A percentile compares a stretch with the other conserved stretches of the same genome.
Evolutionary conservation across 2,329 filamentous ascomycete species (phyloP).

Genomic region (Hypocreales sp.): DNA sequence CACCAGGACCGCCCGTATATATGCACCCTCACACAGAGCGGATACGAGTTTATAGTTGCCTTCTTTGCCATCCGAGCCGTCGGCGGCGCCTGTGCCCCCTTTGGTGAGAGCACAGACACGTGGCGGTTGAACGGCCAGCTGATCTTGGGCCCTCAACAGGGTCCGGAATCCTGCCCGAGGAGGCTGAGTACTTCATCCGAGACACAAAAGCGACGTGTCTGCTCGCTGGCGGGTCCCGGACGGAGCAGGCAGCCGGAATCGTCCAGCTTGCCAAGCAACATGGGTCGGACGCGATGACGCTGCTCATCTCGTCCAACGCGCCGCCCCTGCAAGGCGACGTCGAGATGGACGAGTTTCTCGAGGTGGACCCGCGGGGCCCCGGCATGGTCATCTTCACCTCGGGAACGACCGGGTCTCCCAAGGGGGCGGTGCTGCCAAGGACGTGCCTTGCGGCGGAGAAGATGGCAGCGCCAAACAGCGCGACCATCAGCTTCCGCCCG

Average conservation of each 20-base stretch:
- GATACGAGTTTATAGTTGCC: conserved; percentile 10
- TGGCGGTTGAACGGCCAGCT: background rate
- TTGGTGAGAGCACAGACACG: conserved; percentile 3
- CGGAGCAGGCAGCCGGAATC: conserved; percentile 1
- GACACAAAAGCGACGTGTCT: conserved; percentile 3
- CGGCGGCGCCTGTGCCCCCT: conserved; percentile 7
- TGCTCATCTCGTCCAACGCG: conserved; percentile 4
- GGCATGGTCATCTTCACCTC: conserved; percentile 33
- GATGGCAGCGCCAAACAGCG: conserved; percentile 1
- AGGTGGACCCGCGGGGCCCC: conserved; percentile 4
- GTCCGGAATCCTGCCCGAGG: conserved; percentile 5
- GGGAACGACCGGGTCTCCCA: conserved; percentile 61
- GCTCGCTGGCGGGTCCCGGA: conserved; percentile 2
- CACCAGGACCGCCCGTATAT: conserved; percentile 3
- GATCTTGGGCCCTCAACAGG: background rate
- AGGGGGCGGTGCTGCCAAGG: conserved; percentile 50
- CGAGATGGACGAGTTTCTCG: conserved; percentile 3
- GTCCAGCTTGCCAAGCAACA: no score
- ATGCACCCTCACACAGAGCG: conserved; percentile 5
- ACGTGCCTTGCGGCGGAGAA: conserved; percentile 1
- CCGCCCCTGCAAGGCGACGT: conserved; percentile 2
- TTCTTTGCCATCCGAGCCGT: conserved; percentile 8
- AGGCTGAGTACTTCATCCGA: conserved; percentile 4
- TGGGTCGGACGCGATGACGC: background rate
- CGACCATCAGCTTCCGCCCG: conserved; percentile 6